Percentiles rank a stretch among this genome's conserved stretches.
phyloP scores from a whole-genome alignment of 2,329 filamentous ascomycete species.

The Alternaria burnsii region DNA sequence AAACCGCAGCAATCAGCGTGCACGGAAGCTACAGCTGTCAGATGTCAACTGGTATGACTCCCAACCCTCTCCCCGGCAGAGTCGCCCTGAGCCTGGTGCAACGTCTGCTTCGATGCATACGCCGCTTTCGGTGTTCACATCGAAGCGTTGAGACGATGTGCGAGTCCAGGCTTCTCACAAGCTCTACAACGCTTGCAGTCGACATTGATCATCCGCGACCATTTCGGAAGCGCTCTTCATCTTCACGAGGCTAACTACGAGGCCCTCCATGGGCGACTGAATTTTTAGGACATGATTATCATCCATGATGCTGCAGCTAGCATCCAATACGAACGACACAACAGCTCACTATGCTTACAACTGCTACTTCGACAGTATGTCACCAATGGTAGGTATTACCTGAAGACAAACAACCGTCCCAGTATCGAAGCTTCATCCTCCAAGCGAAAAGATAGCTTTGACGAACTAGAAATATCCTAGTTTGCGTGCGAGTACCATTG shows the following conservation, averaged over 20 bases:
- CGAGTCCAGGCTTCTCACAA: constrained; percentile 16
- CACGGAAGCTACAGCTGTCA: constrained; percentile 90
- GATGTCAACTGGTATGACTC: constrained; percentile 92
- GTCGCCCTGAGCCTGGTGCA: constrained; percentile 16
- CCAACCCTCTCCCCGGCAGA: constrained; percentile 30
- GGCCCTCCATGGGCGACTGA: constrained; percentile 37
- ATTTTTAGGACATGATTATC: constrained; percentile 42
- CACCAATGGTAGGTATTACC: constrained; percentile 8
- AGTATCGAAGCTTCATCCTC: not conserved
- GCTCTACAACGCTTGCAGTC: constrained; percentile 2
- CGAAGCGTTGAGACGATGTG: constrained; percentile 22
- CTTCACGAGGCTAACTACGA: constrained; percentile 35
- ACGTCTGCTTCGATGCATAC: constrained; percentile 9
- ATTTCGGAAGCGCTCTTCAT: constrained; percentile 6
- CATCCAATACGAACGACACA: constrained; percentile 29
- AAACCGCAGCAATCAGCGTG: constrained; percentile 79
- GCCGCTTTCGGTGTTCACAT: constrained; percentile 10
- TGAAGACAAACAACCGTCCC: constrained; percentile 4
- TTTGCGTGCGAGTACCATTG: not conserved
- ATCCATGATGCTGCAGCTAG: constrained; percentile 32
- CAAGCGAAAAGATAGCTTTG: constrained; percentile 1
- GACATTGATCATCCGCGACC: constrained; percentile 17
- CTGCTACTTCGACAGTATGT: constrained; percentile 12
- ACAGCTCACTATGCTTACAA: constrained; percentile 9
- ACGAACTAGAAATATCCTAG: not conserved